These are phyloP conservation scores for Myxozyma sirexii DNA, from an alignment of 805 yeast genomes.

Conservation along the genomic window DNA sequence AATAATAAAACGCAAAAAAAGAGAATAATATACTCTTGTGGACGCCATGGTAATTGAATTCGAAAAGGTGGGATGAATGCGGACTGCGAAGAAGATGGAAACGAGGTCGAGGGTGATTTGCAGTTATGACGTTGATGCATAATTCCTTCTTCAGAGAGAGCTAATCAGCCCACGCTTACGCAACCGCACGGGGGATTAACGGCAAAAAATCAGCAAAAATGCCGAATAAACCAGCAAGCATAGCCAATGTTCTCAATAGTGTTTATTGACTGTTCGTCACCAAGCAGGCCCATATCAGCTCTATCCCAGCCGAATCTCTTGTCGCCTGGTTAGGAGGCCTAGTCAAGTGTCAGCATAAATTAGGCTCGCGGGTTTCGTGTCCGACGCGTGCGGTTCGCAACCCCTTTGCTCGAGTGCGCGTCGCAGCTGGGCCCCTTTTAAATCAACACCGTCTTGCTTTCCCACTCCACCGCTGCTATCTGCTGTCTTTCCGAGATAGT, in stretches of 20 bases:
- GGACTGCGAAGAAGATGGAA: neutral
- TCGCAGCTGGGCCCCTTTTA: conserved; percentile 12
- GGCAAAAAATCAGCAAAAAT: no score
- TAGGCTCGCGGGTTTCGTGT: no score
- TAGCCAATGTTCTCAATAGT: no score
- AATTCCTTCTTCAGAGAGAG: no score
- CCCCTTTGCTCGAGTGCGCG: conserved; percentile 12
- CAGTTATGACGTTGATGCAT: no score
- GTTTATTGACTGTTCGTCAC: no score
- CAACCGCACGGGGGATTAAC: no score
- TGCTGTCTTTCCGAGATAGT: neutral
- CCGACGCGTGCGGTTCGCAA: neutral
- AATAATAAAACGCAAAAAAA: neutral
- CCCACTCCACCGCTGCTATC: neutral
- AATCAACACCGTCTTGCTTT: neutral
- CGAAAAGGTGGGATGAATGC: neutral
- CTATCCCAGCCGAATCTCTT: no score
- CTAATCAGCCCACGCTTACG: no score
- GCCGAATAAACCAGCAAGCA: no score
- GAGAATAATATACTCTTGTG: neutral
- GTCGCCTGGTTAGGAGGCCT: neutral
- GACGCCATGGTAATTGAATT: neutral
- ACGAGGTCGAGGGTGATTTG: neutral
- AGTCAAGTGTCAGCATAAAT: no score
- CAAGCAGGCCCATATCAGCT: no score